A percentile compares a stretch with the other conserved stretches of the same genome.
Conservation (phyloP, 495 filamentous ascomycete species). For the Haplographium delicatum region DNA sequence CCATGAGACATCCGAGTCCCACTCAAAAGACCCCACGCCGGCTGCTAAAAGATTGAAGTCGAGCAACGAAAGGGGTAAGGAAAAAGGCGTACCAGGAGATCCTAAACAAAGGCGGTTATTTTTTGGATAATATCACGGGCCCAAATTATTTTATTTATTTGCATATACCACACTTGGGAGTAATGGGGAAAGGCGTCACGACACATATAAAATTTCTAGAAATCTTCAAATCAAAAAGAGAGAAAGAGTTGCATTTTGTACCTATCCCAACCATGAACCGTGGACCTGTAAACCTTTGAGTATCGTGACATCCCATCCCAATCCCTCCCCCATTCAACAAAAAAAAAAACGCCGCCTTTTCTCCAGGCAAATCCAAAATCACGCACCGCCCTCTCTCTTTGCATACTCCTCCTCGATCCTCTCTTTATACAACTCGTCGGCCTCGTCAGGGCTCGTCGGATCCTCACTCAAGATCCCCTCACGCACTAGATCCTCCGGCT, state of each 20-base stretch:
- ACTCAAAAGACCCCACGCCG: conserved; percentile 8
- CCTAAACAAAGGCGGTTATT: conserved; percentile 22
- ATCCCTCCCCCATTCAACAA: too few species aligned
- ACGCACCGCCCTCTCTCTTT: conserved; percentile 35
- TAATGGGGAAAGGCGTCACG: not conserved
- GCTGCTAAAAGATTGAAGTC: conserved; percentile 13
- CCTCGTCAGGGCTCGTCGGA: conserved; percentile 29
- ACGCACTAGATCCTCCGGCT: conserved; percentile 67
- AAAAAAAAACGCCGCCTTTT: not conserved
- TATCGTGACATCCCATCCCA: too few species aligned
- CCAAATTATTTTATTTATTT: not conserved
- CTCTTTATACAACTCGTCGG: conserved; percentile 6
- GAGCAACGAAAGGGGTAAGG: conserved; percentile 12
- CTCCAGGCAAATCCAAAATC: not conserved
- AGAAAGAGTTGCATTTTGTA: too few species aligned
- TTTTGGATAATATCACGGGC: conserved; percentile 18
- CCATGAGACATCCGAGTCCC: conserved; percentile 36
- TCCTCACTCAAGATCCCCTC: conserved; percentile 71
- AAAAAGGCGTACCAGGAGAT: conserved; percentile 6
- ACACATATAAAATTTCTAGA: too few species aligned
- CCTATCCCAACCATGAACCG: too few species aligned
- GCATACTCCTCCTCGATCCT: conserved; percentile 34
- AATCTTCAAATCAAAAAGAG: too few species aligned
- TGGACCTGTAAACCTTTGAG: too few species aligned
- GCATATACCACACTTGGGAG: too few species aligned